phyloP scores from a whole-genome alignment of 345 rosid genomes.

The Pelargonium nanum region DNA sequence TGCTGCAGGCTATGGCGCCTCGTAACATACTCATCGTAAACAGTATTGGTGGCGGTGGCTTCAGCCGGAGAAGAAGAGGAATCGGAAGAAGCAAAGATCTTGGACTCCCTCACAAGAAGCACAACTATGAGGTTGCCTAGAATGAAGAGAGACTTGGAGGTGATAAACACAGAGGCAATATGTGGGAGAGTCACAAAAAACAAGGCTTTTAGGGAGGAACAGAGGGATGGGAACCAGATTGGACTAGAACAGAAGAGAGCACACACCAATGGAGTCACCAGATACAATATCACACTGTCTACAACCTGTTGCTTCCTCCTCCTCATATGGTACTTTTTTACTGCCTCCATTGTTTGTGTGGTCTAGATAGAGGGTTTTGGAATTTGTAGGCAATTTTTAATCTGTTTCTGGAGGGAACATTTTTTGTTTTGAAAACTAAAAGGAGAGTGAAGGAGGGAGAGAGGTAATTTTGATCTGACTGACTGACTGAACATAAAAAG shows the following conservation, averaged over 20 bases:
- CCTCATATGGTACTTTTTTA: constrained; percentile 22
- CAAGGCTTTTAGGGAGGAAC: constrained; percentile 16
- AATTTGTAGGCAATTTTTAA: not conserved
- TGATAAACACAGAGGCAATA: constrained; percentile 13
- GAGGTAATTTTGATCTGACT: constrained; percentile 19
- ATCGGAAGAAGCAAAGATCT: constrained; percentile 23
- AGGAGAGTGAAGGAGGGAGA: constrained; percentile 4
- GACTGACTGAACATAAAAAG: constrained; percentile 22
- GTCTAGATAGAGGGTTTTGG: not conserved
- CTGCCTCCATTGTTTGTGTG: constrained; percentile 18
- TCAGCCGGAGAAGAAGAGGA: constrained; percentile 10
- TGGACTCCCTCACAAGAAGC: constrained; percentile 40
- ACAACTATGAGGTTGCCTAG: constrained; percentile 46
- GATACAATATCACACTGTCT: constrained; percentile 17
- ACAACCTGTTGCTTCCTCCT: constrained; percentile 21
- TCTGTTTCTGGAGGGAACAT: not conserved
- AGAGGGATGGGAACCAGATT: constrained; percentile 26
- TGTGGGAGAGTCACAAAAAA: constrained; percentile 22
- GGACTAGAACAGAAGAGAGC: constrained; percentile 28
- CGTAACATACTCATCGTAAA: constrained; percentile 26
- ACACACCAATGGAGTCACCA: constrained; percentile 18
- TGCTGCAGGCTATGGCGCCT: constrained; percentile 13
- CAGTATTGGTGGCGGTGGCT: constrained; percentile 6
- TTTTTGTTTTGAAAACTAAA: no score
- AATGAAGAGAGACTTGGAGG: constrained; percentile 36